A percentile compares a stretch with the other conserved stretches of the same genome.
phyloP scores from a whole-genome alignment of 176 grass and related monocot genomes.

The Avena atlantica region DNA sequence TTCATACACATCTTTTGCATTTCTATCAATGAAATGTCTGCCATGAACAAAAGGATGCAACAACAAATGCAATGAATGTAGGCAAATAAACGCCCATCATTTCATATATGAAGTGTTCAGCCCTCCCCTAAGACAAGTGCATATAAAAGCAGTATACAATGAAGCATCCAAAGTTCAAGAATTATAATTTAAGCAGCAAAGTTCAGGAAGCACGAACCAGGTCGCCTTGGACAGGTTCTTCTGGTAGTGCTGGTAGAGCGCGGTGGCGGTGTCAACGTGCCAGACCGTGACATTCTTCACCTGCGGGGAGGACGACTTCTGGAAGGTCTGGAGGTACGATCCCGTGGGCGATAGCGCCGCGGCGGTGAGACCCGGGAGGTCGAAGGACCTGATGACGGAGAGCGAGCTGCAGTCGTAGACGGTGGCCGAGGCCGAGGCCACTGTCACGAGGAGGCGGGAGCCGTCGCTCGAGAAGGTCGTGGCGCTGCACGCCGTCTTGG shows the following conservation, averaged over 20 bases:
- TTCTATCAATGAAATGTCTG: neutral
- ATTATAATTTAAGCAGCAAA: neutral
- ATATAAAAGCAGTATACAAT: neutral
- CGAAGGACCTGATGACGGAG: conserved; percentile 67
- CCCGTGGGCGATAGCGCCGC: conserved; percentile 75
- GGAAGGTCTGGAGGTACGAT: conserved; percentile 87
- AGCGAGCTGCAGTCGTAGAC: conserved; percentile 67
- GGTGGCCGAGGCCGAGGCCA: conserved; percentile 55
- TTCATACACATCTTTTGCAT: neutral
- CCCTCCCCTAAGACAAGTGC: neutral
- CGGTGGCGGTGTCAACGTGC: conserved; percentile 59
- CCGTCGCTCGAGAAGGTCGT: conserved; percentile 71
- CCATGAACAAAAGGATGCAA: conserved; percentile 6
- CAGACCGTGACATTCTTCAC: conserved; percentile 90
- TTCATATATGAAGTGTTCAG: neutral
- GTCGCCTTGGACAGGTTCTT: conserved; percentile 88
- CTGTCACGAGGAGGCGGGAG: conserved; percentile 69
- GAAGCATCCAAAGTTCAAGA: conserved; percentile 19
- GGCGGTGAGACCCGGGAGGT: conserved; percentile 73
- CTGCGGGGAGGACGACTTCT: conserved; percentile 76
- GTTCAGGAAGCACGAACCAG: conserved; percentile 58
- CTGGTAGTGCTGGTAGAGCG: conserved; percentile 76
- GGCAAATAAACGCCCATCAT: neutral
- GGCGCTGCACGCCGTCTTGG: conserved; percentile 59
- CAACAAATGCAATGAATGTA: neutral